These are phyloP conservation scores for Taiozyma onychis DNA, from an alignment of 1,139 yeast species.

Conservation along the genomic window DNA sequence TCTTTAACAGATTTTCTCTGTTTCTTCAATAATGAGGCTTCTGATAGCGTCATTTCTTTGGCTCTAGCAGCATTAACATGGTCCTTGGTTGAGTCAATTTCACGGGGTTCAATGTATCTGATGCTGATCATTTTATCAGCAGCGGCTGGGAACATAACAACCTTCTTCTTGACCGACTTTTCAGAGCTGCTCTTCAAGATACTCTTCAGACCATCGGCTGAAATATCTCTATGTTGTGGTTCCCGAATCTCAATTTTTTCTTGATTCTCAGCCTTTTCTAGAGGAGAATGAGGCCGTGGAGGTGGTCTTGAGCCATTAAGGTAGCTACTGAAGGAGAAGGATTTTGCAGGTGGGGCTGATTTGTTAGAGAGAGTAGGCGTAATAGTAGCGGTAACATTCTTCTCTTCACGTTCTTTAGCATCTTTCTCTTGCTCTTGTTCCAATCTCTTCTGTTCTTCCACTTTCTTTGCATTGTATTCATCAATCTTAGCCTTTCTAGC, in stretches of 20 bases:
- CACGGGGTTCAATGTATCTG: neutral
- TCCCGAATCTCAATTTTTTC: neutral
- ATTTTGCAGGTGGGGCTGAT: neutral
- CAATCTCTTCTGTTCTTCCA: neutral
- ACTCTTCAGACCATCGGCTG: neutral
- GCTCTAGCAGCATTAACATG: neutral
- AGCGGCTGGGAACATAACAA: neutral
- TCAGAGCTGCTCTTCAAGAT: neutral
- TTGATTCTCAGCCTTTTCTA: neutral
- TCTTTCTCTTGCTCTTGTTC: neutral
- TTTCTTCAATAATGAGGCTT: neutral
- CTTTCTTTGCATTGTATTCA: neutral
- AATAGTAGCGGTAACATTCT: neutral
- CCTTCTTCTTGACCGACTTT: neutral
- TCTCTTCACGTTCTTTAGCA: neutral
- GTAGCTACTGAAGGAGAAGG: neutral
- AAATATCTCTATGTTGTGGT: neutral
- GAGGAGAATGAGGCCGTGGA: neutral
- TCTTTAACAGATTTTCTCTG: neutral
- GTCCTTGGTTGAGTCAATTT: neutral
- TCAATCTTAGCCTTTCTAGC: neutral
- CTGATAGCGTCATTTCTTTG: slow-evolving; percentile 2
- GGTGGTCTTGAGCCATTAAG: neutral
- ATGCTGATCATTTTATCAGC: neutral
- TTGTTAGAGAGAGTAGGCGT: neutral